Conservation (phyloP, 2,329 filamentous ascomycete genomes). For the Apiospora aurea region DNA sequence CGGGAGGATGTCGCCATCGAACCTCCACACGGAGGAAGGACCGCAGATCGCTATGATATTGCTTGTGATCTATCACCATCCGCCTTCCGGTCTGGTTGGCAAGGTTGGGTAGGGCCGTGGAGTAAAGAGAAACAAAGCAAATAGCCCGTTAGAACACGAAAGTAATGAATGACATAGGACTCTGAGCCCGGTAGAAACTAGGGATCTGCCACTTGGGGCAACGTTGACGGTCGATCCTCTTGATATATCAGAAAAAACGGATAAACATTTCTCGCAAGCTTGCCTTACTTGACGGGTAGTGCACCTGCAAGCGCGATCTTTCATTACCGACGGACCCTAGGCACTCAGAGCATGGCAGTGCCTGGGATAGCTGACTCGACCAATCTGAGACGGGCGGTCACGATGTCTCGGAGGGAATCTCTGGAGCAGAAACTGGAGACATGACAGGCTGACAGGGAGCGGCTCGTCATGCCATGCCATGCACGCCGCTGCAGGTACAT, state of each 20-base stretch:
- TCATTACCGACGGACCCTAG: not conserved
- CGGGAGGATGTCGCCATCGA: not conserved
- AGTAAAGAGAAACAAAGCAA: not conserved
- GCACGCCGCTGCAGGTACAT: slow-evolving; percentile 6
- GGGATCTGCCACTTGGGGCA: not conserved
- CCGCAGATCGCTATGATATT: not conserved
- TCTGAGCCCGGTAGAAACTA: not conserved
- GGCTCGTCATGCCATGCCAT: slow-evolving; percentile 12
- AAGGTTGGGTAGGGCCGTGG: not conserved
- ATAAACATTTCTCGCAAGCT: not conserved
- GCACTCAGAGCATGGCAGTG: not conserved
- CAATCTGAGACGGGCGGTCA: slow-evolving; percentile 15
- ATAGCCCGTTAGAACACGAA: not conserved
- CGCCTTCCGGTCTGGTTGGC: not conserved
- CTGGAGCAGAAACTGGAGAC: slow-evolving; percentile 14
- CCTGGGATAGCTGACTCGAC: not conserved
- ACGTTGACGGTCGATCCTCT: not conserved
- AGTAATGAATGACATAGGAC: slow-evolving; percentile 3
- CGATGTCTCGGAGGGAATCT: slow-evolving; percentile 4
- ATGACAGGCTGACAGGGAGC: not conserved
- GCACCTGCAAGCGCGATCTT: not conserved
- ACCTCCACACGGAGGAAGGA: not conserved
- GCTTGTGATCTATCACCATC: slow-evolving; percentile 1
- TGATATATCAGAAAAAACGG: not conserved
- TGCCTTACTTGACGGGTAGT: not conserved